A percentile compares a stretch with the other conserved stretches of the same genome.
Conservation (phyloP, 768 basidiomycete species). For the Boletus reticuloceps region DNA sequence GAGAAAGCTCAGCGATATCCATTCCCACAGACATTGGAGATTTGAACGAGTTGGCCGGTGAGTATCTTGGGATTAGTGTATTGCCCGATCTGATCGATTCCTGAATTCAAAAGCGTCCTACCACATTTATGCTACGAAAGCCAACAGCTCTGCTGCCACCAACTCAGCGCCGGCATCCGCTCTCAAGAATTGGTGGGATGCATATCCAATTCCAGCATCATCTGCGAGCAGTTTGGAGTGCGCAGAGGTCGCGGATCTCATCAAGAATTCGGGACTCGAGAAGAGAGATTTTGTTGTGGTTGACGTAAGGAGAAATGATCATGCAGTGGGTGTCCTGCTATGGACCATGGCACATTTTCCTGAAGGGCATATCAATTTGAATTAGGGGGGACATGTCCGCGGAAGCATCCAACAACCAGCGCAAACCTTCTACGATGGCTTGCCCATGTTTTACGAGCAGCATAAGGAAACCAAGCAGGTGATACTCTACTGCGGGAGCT, state of each 20-base stretch:
- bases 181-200: conserved; percentile 52
- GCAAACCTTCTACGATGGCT: conserved; percentile 48
- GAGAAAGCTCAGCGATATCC: not conserved
- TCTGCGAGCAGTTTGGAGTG: conserved; percentile 29
- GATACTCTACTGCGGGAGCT: conserved; percentile 56
- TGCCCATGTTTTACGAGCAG: conserved; percentile 40
- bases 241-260: conserved; percentile 38
- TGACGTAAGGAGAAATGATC: conserved; percentile 50
- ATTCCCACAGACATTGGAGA: conserved; percentile 26
- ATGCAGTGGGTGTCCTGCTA: conserved; percentile 32
- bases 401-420: conserved; percentile 50
- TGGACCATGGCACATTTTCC: no score
- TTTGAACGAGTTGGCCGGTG: conserved; percentile 45
- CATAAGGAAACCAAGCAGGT: conserved; percentile 40
- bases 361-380: not conserved
- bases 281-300: conserved; percentile 40
- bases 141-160: not conserved
- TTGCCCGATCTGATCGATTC: not conserved
- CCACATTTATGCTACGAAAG: conserved; percentile 46
- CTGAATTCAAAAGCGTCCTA: conserved; percentile 38
- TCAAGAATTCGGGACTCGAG: conserved; percentile 11
- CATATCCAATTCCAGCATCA: conserved; percentile 42
- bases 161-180: conserved; percentile 7
- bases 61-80: conserved; percentile 8
- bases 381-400: conserved; percentile 51